Evolutionary conservation across 2,329 filamentous ascomycete species (phyloP).

Genomic region (Plectosphaerella cucumerina): DNA sequence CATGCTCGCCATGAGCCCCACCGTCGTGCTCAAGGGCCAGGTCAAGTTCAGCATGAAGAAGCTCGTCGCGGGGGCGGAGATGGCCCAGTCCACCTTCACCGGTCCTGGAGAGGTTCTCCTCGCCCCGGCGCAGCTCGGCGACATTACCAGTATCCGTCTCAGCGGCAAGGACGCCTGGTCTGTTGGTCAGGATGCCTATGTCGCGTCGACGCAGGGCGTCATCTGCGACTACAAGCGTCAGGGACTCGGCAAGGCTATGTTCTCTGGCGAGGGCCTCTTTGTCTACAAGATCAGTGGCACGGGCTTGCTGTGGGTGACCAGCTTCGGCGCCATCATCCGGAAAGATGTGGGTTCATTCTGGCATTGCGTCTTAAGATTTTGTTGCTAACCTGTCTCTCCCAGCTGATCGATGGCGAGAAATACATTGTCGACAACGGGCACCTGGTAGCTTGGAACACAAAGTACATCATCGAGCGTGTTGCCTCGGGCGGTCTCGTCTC

Average conservation of each 20-base stretch:
- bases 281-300: slow-evolving; percentile 80
- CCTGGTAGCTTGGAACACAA: slow-evolving; percentile 93
- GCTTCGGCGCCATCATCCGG: slow-evolving; percentile 89
- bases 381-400: slow-evolving; percentile 8
- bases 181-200: slow-evolving; percentile 80
- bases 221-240: slow-evolving; percentile 85
- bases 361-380: background rate
- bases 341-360: slow-evolving; percentile 79
- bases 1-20: slow-evolving; percentile 94
- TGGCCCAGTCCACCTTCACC: slow-evolving; percentile 74
- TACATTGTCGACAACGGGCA: slow-evolving; percentile 94
- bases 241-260: slow-evolving; percentile 83
- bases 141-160: slow-evolving; percentile 77
- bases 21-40: slow-evolving; percentile 75
- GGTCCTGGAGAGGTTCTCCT: slow-evolving; percentile 89
- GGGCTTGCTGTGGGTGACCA: slow-evolving; percentile 84
- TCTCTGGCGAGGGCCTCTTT: slow-evolving; percentile 88
- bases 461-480: slow-evolving; percentile 86
- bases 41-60: slow-evolving; percentile 91
- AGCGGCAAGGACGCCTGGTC: slow-evolving; percentile 72
- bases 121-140: slow-evolving; percentile 74
- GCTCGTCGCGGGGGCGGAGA: slow-evolving; percentile 75
- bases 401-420: slow-evolving; percentile 66
- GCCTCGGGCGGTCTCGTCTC: slow-evolving; percentile 91
- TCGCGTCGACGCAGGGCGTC: slow-evolving; percentile 83